Conservation (phyloP, 148 eudicot species). For the Persicaria tinctoria region DNA sequence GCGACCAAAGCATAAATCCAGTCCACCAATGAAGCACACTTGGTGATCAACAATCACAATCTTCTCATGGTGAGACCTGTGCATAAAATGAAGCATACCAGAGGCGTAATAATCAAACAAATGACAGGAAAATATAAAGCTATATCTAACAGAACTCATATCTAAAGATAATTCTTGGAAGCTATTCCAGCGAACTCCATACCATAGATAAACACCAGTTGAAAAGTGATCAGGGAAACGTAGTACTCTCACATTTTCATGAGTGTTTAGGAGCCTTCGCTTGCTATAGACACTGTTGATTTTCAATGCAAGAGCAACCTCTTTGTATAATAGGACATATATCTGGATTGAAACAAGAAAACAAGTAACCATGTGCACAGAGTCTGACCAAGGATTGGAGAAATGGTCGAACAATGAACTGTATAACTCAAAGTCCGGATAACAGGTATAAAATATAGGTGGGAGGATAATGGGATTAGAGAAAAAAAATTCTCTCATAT, state of each 20-base stretch:
- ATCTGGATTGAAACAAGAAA: slow-evolving; percentile 39
- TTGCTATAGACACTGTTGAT: slow-evolving; percentile 94
- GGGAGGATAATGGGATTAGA: too few relatives aligned
- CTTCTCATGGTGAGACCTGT: slow-evolving; percentile 98
- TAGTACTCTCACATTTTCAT: slow-evolving; percentile 86
- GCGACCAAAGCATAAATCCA: slow-evolving; percentile 97
- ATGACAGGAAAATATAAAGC: background rate
- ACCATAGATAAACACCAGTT: slow-evolving; percentile 86
- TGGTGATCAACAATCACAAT: slow-evolving; percentile 83
- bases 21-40: slow-evolving; percentile 82
- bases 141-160: slow-evolving; percentile 14
- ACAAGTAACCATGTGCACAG: background rate
- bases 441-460: too few relatives aligned
- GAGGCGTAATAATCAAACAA: slow-evolving; percentile 5
- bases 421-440: too few relatives aligned
- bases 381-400: background rate
- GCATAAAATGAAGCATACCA: slow-evolving; percentile 12
- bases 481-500: too few relatives aligned
- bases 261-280: slow-evolving; percentile 79
- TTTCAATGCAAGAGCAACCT: slow-evolving; percentile 86
- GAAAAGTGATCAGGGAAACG: slow-evolving; percentile 98
- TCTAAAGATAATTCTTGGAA: background rate
- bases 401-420: background rate
- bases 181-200: slow-evolving; percentile 21
- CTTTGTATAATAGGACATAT: slow-evolving; percentile 86